These are phyloP conservation scores for Mallotus repandus DNA, from an alignment of 441 rosid species.

Conservation along the genomic window DNA sequence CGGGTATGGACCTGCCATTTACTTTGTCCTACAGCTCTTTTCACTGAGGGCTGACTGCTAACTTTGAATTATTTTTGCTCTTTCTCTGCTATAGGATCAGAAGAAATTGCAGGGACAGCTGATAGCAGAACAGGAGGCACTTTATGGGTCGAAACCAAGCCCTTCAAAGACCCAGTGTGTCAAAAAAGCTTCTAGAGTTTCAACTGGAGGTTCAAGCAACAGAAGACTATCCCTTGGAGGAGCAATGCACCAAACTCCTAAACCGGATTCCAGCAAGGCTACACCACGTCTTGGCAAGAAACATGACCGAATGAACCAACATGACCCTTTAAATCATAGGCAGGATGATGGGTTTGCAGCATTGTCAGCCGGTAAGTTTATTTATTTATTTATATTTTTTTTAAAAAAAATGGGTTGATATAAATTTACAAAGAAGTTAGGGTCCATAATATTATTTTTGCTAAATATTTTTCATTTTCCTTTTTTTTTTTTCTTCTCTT, in stretches of 20 bases:
- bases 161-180: slow-evolving; percentile 61
- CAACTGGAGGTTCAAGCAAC: slow-evolving; percentile 61
- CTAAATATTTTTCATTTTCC: slow-evolving; percentile 11
- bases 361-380: slow-evolving; percentile 58
- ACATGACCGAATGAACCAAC: slow-evolving; percentile 38
- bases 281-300: slow-evolving; percentile 49
- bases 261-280: slow-evolving; percentile 40
- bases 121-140: slow-evolving; percentile 82
- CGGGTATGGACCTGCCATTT: slow-evolving; percentile 48
- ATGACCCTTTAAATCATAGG: slow-evolving; percentile 35
- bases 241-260: slow-evolving; percentile 63
- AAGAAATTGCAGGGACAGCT: slow-evolving; percentile 91
- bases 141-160: slow-evolving; percentile 83
- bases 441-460: background rate
- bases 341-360: slow-evolving; percentile 49
- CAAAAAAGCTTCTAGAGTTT: slow-evolving; percentile 61
- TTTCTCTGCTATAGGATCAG: slow-evolving; percentile 49
- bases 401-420: background rate
- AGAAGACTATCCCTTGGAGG: slow-evolving; percentile 72
- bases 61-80: slow-evolving; percentile 5
- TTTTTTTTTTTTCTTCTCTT: background rate
- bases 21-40: too few species aligned
- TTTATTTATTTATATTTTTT: background rate
- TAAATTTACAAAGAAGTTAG: background rate
- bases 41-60: background rate